Evolutionary conservation across 768 basidiomycete genomes (phyloP).

Genomic region (Russula foetens): DNA sequence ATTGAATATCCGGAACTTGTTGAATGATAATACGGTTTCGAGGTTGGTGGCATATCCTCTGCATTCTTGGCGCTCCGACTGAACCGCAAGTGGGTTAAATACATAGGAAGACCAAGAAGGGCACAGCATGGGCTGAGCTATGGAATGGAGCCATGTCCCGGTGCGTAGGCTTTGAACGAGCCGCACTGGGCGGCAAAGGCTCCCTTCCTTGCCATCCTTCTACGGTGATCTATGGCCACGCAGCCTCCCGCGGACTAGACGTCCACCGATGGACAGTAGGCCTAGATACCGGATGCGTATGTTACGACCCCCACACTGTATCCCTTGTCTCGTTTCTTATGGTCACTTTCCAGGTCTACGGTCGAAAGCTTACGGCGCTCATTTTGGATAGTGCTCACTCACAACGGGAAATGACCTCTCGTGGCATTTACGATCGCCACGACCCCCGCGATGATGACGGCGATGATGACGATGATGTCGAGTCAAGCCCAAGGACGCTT

Average conservation of each 20-base stretch:
- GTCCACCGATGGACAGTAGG: slow-evolving; percentile 79
- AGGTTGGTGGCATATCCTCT: slow-evolving; percentile 26
- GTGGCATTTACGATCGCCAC: neutral
- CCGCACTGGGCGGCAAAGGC: slow-evolving; percentile 22
- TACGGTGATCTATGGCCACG: slow-evolving; percentile 83
- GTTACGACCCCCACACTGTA: slow-evolving; percentile 24
- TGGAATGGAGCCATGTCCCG: slow-evolving; percentile 62
- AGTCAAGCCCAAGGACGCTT: slow-evolving; percentile 25
- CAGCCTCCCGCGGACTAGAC: slow-evolving; percentile 72
- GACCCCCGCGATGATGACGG: too few relatives aligned
- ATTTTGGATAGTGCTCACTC: slow-evolving; percentile 36
- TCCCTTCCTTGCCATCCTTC: slow-evolving; percentile 57
- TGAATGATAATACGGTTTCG: slow-evolving; percentile 31
- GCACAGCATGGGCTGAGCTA: slow-evolving; percentile 65
- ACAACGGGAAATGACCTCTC: neutral
- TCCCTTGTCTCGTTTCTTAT: slow-evolving; percentile 1
- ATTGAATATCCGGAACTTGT: slow-evolving; percentile 58
- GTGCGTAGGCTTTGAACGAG: slow-evolving; percentile 43
- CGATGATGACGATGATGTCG: slow-evolving; percentile 19
- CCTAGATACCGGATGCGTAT: slow-evolving; percentile 80
- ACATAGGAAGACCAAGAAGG: slow-evolving; percentile 35
- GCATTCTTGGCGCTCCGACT: neutral
- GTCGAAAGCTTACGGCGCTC: slow-evolving; percentile 54
- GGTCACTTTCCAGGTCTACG: slow-evolving; percentile 39
- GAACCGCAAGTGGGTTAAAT: neutral